phyloP scores from a whole-genome alignment of 805 yeast species.

The Kodamaea nitidulidarum region DNA sequence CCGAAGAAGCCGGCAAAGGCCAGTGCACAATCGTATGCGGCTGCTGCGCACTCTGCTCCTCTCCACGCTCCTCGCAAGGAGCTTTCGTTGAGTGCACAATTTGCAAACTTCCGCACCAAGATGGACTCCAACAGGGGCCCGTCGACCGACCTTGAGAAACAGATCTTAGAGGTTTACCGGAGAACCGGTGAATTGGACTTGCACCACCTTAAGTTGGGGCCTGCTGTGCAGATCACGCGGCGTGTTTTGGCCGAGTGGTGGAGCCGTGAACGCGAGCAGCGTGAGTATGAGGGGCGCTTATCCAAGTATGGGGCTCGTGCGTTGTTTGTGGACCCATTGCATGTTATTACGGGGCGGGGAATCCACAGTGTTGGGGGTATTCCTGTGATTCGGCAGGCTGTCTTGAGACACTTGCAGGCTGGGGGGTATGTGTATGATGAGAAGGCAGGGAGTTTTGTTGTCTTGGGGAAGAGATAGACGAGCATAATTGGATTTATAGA shows the following conservation, averaged over 20 bases:
- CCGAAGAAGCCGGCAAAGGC: neutral
- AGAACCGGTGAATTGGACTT: constrained; percentile 42
- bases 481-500: too few species aligned
- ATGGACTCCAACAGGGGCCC: constrained; percentile 3
- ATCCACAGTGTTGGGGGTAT: constrained; percentile 59
- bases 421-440: constrained; percentile 46
- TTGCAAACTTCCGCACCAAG: constrained; percentile 8
- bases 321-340: constrained; percentile 39
- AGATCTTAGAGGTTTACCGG: constrained; percentile 3
- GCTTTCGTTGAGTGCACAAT: constrained; percentile 3
- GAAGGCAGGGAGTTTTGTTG: constrained; percentile 37
- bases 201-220: constrained; percentile 48
- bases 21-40: neutral
- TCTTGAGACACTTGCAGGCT: constrained; percentile 35
- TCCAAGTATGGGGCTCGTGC: constrained; percentile 33
- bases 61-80: neutral
- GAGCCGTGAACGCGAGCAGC: constrained; percentile 45
- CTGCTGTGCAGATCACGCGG: constrained; percentile 40
- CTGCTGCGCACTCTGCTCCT: neutral
- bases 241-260: constrained; percentile 55
- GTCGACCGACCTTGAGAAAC: neutral
- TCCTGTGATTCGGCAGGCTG: constrained; percentile 44
- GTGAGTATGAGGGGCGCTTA: constrained; percentile 40
- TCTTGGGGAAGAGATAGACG: constrained; percentile 33
- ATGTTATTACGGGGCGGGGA: constrained; percentile 66